Evolutionary conservation across 768 basidiomycete genomes (phyloP).

Genomic region (Filobasidium floriforme): DNA sequence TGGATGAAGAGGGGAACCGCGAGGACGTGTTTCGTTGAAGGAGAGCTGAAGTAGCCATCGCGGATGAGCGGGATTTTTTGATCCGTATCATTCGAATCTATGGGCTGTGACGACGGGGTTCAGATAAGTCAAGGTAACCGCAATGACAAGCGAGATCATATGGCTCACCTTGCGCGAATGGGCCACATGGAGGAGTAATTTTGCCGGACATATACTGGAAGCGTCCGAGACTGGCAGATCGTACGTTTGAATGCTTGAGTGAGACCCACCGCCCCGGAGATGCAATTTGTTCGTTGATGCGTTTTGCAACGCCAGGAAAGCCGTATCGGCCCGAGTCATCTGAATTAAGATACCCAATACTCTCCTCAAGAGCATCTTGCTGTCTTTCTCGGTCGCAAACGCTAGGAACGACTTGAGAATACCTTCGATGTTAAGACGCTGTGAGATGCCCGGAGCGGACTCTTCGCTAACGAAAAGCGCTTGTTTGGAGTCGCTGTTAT

Average conservation of each 20-base stretch:
- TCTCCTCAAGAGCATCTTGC: conserved; percentile 11
- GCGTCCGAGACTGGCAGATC: conserved; percentile 15
- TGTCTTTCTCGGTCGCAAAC: conserved; percentile 18
- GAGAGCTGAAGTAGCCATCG: conserved; percentile 12
- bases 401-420: conserved; percentile 10
- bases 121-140: neutral
- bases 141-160: neutral
- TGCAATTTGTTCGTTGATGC: conserved; percentile 5
- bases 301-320: conserved; percentile 17
- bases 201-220: conserved; percentile 10
- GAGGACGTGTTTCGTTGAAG: conserved; percentile 12
- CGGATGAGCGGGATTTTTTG: conserved; percentile 6
- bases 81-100: neutral
- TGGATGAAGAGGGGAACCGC: conserved; percentile 16
- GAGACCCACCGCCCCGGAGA: conserved; percentile 19
- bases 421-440: conserved; percentile 4
- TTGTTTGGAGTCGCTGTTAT: neutral
- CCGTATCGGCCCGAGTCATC: conserved; percentile 17
- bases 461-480: neutral
- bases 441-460: neutral
- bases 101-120: neutral
- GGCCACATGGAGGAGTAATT: conserved; percentile 8
- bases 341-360: conserved; percentile 20
- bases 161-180: conserved; percentile 12
- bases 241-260: conserved; percentile 6